Percentiles rank a stretch among this genome's conserved stretches.
phyloP scores from a whole-genome alignment of 495 filamentous ascomycete species.

The Xylaria palmicola region DNA sequence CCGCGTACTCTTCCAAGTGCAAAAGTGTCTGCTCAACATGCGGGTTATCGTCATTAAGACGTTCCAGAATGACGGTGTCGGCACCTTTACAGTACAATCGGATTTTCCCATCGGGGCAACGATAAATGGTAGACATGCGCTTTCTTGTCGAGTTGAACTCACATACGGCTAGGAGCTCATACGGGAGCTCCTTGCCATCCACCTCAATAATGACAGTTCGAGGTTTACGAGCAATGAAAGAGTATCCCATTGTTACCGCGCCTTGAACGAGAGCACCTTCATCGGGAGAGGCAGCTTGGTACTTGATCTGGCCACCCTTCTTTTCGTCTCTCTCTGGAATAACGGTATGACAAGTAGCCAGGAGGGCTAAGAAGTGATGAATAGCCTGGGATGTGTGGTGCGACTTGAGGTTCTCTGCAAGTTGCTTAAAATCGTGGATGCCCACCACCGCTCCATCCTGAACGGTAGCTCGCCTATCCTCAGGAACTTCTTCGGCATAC shows the following conservation, averaged over 20 bases:
- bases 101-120: conserved; percentile 94
- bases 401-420: conserved; percentile 69
- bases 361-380: conserved; percentile 83
- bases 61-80: conserved; percentile 92
- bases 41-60: conserved; percentile 74
- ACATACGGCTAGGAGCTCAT: conserved; percentile 91
- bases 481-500: conserved; percentile 89
- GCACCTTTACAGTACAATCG: conserved; percentile 94
- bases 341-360: conserved; percentile 94
- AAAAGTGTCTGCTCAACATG: conserved; percentile 83
- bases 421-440: conserved; percentile 81
- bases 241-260: conserved; percentile 80
- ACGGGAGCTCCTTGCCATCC: conserved; percentile 69
- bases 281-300: conserved; percentile 96
- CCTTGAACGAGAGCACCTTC: conserved; percentile 96
- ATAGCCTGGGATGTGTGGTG: conserved; percentile 71
- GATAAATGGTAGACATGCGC: conserved; percentile 95
- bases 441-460: conserved; percentile 76
- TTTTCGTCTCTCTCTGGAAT: conserved; percentile 85
- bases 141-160: conserved; percentile 99
- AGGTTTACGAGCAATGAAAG: conserved; percentile 87
- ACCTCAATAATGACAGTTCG: conserved; percentile 77
- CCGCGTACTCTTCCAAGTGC: conserved; percentile 96
- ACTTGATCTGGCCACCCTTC: conserved; percentile 81
- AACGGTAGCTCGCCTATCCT: conserved; percentile 78